These are phyloP conservation scores for Pythium aquatile DNA, from an alignment of 352 stramenopile species.

Conservation along the genomic window DNA sequence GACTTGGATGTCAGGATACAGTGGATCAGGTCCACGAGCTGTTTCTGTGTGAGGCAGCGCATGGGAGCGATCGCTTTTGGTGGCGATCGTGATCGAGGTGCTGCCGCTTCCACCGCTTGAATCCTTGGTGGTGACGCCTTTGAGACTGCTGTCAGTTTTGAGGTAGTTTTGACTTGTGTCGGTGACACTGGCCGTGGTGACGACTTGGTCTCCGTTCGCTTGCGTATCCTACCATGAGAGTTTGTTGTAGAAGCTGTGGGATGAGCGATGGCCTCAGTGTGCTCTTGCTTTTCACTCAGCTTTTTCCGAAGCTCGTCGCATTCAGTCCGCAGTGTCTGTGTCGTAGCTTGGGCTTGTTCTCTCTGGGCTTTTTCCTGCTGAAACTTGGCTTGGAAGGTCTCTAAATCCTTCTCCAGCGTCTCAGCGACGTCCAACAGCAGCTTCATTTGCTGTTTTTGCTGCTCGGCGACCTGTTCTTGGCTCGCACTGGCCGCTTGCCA, in stretches of 20 bases:
- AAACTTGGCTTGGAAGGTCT: conserved; percentile 39
- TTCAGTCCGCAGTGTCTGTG: conserved; percentile 39
- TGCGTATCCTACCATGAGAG: conserved; percentile 7
- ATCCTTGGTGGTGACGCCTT: neutral
- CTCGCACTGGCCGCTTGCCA: conserved; percentile 11
- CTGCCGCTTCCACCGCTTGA: neutral
- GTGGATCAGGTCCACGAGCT: conserved; percentile 72
- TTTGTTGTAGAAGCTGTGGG: neutral
- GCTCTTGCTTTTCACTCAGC: neutral
- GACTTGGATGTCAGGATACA: conserved; percentile 70
- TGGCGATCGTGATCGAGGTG: neutral
- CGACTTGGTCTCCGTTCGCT: neutral
- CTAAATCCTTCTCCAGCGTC: conserved; percentile 57
- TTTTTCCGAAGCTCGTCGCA: conserved; percentile 23
- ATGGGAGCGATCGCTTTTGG: conserved; percentile 13
- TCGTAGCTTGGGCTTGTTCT: conserved; percentile 49
- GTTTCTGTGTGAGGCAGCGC: conserved; percentile 68
- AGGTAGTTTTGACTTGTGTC: neutral
- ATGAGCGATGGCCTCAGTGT: neutral
- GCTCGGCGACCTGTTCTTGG: conserved; percentile 24
- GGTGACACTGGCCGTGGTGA: neutral
- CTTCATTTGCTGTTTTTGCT: conserved; percentile 52
- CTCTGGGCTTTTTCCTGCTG: conserved; percentile 48
- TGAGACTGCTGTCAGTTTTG: neutral
- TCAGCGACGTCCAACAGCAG: conserved; percentile 63